Evolutionary conservation across 2,329 filamentous ascomycete species (phyloP), one percentile per base, ranked within the genome.

Genomic region (Sphaerulina populicola): DNA sequence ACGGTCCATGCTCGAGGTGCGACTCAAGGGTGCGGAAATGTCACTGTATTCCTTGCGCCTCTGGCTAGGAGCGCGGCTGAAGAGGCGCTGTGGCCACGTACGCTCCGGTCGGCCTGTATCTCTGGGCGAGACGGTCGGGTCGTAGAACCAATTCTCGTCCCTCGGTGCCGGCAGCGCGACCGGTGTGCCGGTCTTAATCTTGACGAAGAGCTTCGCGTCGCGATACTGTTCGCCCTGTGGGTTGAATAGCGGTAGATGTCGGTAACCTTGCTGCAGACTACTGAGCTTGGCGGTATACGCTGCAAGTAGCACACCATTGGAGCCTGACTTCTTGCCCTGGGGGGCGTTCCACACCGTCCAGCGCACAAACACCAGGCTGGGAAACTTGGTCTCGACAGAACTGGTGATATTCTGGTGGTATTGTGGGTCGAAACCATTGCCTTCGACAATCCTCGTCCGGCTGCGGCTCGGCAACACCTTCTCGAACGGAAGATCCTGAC

Each of bases 161-260:
- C 42, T n/a, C 5, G 38, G 45, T 37, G 60, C 57, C 45, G 62
- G 62, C 44, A 64, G 49, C 6, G 62, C 56, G 37, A 64, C 52
- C 1, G 64, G 62, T 12, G 59, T 54, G 54, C 79, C 73, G 58
- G 81, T 85, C 60, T 82, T 82, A 71, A 97, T 86, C 63, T 83
- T 84, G 73, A 90, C 95, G 69, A 97, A 95, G 12, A 98, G 75
- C 9, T 89, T 94, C 2, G 93, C 95, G 71, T 96, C 96, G 39
- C 96, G 77, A 67, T 94, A 97, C 62, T 90, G 88, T 62, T 96
- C 90, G 54, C 90, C 93, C 57, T 88, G 86, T 50, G 82, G 79
- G 70, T 97, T 90, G 68, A 88, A 85, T 12, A 98, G 77, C 9
- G 91, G 93, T 47, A 97, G 75, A 54, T 94, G 94, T 55, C 91